Evolutionary conservation across 139 green algal genomes (phyloP).

Genomic region (Chlamydomonas sphaeroides): DNA sequence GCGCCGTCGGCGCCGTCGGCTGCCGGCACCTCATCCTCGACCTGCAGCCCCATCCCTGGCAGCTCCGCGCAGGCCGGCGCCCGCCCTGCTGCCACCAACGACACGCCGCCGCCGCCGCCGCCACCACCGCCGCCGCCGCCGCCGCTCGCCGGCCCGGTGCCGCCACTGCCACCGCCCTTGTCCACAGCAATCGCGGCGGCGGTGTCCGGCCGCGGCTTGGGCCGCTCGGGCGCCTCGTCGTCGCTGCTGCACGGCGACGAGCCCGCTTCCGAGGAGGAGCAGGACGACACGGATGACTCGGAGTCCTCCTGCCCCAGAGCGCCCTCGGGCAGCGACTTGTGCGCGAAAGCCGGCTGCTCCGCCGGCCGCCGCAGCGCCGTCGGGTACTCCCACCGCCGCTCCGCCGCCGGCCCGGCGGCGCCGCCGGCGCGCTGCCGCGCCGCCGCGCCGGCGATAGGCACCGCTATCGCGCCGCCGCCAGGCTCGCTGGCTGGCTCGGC

Average conservation of each 20-base stretch:
- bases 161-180: background rate
- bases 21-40: no score
- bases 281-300: background rate
- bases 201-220: no score
- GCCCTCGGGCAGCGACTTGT: background rate
- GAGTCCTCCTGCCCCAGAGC: no score
- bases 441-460: background rate
- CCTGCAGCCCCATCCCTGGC: no score
- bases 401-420: no score
- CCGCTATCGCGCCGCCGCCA: background rate
- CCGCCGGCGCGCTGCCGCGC: no score
- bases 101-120: no score
- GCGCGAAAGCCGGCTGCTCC: conserved; percentile 7
- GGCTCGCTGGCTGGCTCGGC: background rate
- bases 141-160: no score
- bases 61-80: no score
- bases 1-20: background rate
- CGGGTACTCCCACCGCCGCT: conserved; percentile 37
- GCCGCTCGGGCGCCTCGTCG: background rate
- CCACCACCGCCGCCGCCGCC: no score
- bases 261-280: background rate
- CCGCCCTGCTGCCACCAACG: no score
- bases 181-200: background rate
- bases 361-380: background rate
- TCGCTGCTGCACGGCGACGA: conserved; percentile 4